Evolutionary conservation across 1,284 basidiomycete genomes (phyloP).

Genomic region (Puccinia triticina): DNA sequence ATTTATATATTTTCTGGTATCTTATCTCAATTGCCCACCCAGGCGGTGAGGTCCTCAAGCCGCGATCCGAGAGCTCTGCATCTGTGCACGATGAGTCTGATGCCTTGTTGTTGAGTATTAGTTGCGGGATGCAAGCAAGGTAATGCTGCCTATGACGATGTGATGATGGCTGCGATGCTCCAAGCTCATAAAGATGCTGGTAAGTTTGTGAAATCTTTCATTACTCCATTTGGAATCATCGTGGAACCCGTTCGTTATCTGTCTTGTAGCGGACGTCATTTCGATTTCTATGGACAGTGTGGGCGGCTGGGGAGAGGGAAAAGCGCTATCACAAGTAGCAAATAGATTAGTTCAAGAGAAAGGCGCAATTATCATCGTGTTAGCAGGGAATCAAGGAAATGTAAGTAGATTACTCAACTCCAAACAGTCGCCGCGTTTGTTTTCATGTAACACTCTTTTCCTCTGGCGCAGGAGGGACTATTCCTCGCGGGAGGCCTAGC

Average conservation of each 20-base stretch:
- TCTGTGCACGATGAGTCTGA: neutral
- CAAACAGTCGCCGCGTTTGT: neutral
- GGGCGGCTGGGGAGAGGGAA: slow-evolving; percentile 36
- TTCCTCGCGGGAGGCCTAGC: neutral
- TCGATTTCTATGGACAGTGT: neutral
- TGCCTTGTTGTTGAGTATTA: neutral
- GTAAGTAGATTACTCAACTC: slow-evolving; percentile 18
- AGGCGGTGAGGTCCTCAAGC: neutral
- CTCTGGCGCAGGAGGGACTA: neutral
- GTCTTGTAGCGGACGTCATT: slow-evolving; percentile 40
- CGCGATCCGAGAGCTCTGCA: no score
- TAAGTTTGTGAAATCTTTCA: neutral
- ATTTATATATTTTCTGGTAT: neutral
- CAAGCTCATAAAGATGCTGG: slow-evolving; percentile 42
- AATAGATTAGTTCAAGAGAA: slow-evolving; percentile 29
- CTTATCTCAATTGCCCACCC: neutral
- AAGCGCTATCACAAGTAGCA: neutral
- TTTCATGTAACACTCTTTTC: neutral
- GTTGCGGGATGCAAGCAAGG: neutral
- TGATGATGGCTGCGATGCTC: slow-evolving; percentile 20
- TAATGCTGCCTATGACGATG: neutral
- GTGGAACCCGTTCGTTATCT: neutral
- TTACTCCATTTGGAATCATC: neutral
- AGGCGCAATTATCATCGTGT: slow-evolving; percentile 2
- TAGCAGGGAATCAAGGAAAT: slow-evolving; percentile 41